Evolutionary conservation across 805 yeast genomes (phyloP).

Genomic region (Candida adriatica): DNA sequence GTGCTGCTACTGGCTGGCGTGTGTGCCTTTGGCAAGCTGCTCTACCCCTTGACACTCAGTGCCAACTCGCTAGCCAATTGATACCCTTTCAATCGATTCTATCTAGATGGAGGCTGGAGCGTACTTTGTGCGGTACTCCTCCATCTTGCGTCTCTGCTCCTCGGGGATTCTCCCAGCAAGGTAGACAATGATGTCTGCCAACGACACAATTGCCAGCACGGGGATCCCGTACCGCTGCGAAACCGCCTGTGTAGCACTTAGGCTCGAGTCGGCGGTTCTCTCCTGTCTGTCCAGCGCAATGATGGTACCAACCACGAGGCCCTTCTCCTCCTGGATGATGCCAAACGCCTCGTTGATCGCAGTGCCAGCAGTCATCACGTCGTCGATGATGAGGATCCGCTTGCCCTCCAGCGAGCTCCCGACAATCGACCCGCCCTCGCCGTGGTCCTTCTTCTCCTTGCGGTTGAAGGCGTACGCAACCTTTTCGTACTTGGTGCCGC

Average conservation of each 20-base stretch:
- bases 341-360: constrained; percentile 92
- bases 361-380: constrained; percentile 97
- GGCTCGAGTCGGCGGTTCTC: constrained; percentile 55
- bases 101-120: constrained; percentile 21
- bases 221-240: constrained; percentile 70
- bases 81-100: neutral
- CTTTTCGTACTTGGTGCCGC: constrained; percentile 65
- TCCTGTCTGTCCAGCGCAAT: constrained; percentile 96
- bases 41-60: constrained; percentile 16
- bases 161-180: constrained; percentile 48
- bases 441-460: constrained; percentile 95
- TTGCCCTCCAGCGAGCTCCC: constrained; percentile 73
- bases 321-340: constrained; percentile 64
- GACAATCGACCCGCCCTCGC: constrained; percentile 95
- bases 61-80: neutral
- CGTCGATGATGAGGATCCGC: constrained; percentile 82
- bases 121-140: constrained; percentile 43
- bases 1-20: constrained; percentile 37
- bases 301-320: constrained; percentile 73
- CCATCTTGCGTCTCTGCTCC: constrained; percentile 51
- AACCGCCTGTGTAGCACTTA: constrained; percentile 80
- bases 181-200: constrained; percentile 66
- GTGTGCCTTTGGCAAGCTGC: constrained; percentile 27
- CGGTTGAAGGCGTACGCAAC: constrained; percentile 92
- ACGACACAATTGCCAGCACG: constrained; percentile 70